phyloP scores from a whole-genome alignment of 768 basidiomycete species.

The Leccinum olivaceopallidum region DNA sequence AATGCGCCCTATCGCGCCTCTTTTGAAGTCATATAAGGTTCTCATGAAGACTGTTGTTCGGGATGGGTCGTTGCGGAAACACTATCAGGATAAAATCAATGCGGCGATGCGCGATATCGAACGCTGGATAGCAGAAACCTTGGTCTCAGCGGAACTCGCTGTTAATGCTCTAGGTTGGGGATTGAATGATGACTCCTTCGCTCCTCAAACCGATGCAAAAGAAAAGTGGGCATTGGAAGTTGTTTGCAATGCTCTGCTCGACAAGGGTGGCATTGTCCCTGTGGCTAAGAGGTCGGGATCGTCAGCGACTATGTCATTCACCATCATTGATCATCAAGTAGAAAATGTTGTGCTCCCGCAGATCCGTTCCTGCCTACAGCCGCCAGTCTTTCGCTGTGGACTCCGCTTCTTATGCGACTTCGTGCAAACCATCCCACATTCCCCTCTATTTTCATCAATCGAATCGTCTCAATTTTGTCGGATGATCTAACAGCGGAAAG shows the following conservation, averaged over 20 bases:
- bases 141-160: conserved; percentile 55
- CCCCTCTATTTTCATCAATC: conserved; percentile 45
- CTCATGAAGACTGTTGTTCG: conserved; percentile 61
- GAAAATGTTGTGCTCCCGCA: conserved; percentile 52
- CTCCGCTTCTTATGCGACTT: conserved; percentile 60
- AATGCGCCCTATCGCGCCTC: conserved; percentile 60
- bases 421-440: conserved; percentile 57
- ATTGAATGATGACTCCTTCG: conserved; percentile 26
- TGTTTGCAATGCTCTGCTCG: conserved; percentile 66
- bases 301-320: background rate
- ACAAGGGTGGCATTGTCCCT: conserved; percentile 78
- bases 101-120: conserved; percentile 62
- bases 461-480: conserved; percentile 41
- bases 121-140: conserved; percentile 76
- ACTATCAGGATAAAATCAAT: conserved; percentile 51
- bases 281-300: conserved; percentile 72
- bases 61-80: conserved; percentile 60
- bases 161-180: conserved; percentile 51
- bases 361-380: conserved; percentile 51
- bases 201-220: conserved; percentile 47
- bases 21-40: conserved; percentile 73
- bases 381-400: conserved; percentile 63
- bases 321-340: conserved; percentile 28
- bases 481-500: conserved; percentile 19
- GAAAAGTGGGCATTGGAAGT: conserved; percentile 69